Conservation (phyloP, 2,329 filamentous ascomycete species). For the Didymella exigua region DNA sequence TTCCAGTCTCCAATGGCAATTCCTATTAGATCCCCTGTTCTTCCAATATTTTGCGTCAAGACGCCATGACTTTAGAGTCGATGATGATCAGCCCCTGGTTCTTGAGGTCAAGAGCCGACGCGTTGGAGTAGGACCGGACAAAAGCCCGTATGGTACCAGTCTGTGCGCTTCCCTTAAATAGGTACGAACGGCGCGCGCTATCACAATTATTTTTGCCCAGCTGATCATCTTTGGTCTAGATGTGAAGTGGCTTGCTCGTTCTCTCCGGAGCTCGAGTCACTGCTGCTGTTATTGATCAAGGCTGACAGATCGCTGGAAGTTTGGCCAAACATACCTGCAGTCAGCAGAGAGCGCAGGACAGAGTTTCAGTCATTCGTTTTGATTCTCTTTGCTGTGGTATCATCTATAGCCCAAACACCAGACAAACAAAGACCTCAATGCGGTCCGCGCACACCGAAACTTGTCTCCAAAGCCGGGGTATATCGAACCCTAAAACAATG, state of each 20-base stretch:
- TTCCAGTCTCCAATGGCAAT: not conserved
- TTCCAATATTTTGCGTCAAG: not conserved
- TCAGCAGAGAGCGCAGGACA: no score
- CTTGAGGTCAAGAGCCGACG: not conserved
- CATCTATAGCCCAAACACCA: slow-evolving; percentile 12
- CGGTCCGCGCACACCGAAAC: slow-evolving; percentile 1
- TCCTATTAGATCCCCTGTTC: not conserved
- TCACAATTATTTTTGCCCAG: not conserved
- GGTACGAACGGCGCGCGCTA: not conserved
- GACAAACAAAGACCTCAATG: not conserved
- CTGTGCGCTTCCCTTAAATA: slow-evolving; percentile 15
- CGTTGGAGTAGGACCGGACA: slow-evolving; percentile 4
- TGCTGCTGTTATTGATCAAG: no score
- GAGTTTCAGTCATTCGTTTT: not conserved
- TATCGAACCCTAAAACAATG: slow-evolving; percentile 13
- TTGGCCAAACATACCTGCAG: no score
- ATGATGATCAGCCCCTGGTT: not conserved
- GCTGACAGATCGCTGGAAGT: no score
- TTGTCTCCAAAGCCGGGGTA: slow-evolving; percentile 13
- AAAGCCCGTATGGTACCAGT: slow-evolving; percentile 11
- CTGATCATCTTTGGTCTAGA: not conserved
- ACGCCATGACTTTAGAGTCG: not conserved
- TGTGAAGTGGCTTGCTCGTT: not conserved
- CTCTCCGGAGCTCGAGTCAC: no score
- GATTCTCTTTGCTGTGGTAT: slow-evolving; percentile 13